phyloP scores from a whole-genome alignment of 768 basidiomycete genomes.

The Leucocoprinus sp. region DNA sequence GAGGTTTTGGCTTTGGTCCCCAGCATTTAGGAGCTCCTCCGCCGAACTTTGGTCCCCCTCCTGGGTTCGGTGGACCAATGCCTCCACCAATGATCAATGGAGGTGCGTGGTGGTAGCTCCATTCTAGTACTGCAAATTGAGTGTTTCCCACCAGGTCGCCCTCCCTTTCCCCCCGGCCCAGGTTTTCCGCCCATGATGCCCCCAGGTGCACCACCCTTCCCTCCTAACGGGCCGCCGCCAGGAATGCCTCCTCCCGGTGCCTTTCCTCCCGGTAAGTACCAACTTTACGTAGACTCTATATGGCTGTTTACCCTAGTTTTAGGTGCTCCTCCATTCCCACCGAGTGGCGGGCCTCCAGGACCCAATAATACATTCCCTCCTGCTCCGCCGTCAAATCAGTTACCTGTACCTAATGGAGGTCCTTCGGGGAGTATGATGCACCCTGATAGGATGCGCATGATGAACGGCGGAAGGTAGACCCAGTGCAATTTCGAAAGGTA shows the following conservation, averaged over 20 bases:
- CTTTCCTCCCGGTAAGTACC: slow-evolving; percentile 35
- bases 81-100: slow-evolving; percentile 50
- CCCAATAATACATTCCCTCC: slow-evolving; percentile 35
- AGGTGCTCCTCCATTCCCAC: slow-evolving; percentile 48
- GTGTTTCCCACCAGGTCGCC: slow-evolving; percentile 37
- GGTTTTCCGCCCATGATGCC: slow-evolving; percentile 46
- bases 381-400: slow-evolving; percentile 26
- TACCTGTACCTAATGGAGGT: slow-evolving; percentile 19
- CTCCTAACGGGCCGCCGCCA: slow-evolving; percentile 39
- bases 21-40: slow-evolving; percentile 62
- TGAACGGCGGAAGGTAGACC: slow-evolving; percentile 32
- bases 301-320: slow-evolving; percentile 10
- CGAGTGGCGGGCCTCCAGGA: slow-evolving; percentile 34
- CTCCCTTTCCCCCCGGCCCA: slow-evolving; percentile 64
- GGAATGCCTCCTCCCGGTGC: slow-evolving; percentile 25
- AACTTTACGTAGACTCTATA: slow-evolving; percentile 24
- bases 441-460: slow-evolving; percentile 78
- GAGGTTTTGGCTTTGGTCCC: slow-evolving; percentile 81
- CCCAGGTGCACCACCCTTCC: slow-evolving; percentile 64
- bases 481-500: neutral
- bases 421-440: slow-evolving; percentile 53
- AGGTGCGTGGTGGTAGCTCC: slow-evolving; percentile 28
- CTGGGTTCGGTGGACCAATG: slow-evolving; percentile 42
- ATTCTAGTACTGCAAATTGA: neutral
- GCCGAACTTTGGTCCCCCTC: slow-evolving; percentile 37